Conservation (phyloP, 306 rosid species). For the Quillaja saponaria region DNA sequence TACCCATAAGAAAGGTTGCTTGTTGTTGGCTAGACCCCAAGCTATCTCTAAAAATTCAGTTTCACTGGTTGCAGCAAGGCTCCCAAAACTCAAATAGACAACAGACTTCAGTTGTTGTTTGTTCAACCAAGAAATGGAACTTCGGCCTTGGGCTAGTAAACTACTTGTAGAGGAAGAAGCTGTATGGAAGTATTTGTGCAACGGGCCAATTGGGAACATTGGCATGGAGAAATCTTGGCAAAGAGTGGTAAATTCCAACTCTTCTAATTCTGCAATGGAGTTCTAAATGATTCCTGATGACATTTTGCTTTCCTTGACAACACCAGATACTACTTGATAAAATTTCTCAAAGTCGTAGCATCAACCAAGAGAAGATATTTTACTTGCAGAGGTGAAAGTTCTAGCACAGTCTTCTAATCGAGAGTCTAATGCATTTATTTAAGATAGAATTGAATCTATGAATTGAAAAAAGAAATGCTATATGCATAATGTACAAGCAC, state of each 20-base stretch:
- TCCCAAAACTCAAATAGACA: slow-evolving; percentile 67
- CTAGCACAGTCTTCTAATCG: slow-evolving; percentile 43
- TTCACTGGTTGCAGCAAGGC: slow-evolving; percentile 37
- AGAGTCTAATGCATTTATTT: slow-evolving; percentile 22
- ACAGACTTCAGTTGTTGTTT: slow-evolving; percentile 42
- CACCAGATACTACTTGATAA: slow-evolving; percentile 16
- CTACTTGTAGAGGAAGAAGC: slow-evolving; percentile 31
- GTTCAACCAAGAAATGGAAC: slow-evolving; percentile 58
- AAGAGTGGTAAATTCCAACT: slow-evolving; percentile 31
- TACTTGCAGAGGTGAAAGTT: slow-evolving; percentile 47
- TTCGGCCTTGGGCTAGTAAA: slow-evolving; percentile 42
- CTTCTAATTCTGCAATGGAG: slow-evolving; percentile 52
- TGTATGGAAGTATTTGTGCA: slow-evolving; percentile 45
- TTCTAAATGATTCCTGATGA: slow-evolving; percentile 69
- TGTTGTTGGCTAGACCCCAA: slow-evolving; percentile 58
- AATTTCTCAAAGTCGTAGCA: slow-evolving; percentile 14
- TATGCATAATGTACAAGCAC: too few species aligned
- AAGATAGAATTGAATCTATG: too few species aligned
- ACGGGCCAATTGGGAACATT: slow-evolving; percentile 63
- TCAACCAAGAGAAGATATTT: slow-evolving; percentile 48
- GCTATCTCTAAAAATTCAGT: slow-evolving; percentile 58
- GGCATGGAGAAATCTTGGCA: slow-evolving; percentile 37
- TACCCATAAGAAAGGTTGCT: slow-evolving; percentile 66
- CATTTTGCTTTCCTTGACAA: slow-evolving; percentile 36
- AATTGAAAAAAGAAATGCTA: too few species aligned